Percentiles rank a stretch among this genome's conserved stretches.
phyloP scores from a whole-genome alignment of 352 stramenopile species.

The Globisporangium emineosum region DNA sequence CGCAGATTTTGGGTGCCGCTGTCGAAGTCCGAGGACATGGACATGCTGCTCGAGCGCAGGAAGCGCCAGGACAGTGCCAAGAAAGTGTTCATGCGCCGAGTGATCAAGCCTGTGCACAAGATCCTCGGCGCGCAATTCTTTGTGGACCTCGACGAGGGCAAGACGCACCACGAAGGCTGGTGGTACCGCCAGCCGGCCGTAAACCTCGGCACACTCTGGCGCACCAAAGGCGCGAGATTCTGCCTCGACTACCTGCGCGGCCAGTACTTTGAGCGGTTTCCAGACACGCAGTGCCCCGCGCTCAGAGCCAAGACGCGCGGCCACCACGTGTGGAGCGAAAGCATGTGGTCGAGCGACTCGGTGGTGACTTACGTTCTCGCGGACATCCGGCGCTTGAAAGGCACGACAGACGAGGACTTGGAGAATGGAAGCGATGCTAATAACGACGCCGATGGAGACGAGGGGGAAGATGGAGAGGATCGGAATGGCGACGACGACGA shows the following conservation, averaged over 20 bases:
- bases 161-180: constrained; percentile 23
- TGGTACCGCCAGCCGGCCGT: constrained; percentile 20
- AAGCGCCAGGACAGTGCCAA: constrained; percentile 25
- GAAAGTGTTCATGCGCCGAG: constrained; percentile 19
- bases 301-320: neutral
- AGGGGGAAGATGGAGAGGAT: neutral
- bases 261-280: constrained; percentile 23
- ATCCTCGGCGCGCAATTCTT: constrained; percentile 29
- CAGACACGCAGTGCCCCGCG: constrained; percentile 4
- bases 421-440: neutral
- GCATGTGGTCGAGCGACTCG: constrained; percentile 29
- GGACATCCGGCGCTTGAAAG: constrained; percentile 19
- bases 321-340: constrained; percentile 23
- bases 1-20: constrained; percentile 31
- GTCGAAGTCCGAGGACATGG: constrained; percentile 1
- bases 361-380: constrained; percentile 9
- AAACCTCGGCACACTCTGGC: constrained; percentile 21
- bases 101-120: constrained; percentile 21
- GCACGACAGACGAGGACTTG: neutral
- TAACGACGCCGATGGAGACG: neutral
- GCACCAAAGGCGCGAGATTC: constrained; percentile 10
- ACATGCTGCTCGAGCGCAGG: neutral
- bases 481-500: neutral
- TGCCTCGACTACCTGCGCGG: constrained; percentile 28
- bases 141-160: constrained; percentile 20